phyloP scores from a whole-genome alignment of 2,329 filamentous ascomycete species.

The Acrodontium crateriforme region DNA sequence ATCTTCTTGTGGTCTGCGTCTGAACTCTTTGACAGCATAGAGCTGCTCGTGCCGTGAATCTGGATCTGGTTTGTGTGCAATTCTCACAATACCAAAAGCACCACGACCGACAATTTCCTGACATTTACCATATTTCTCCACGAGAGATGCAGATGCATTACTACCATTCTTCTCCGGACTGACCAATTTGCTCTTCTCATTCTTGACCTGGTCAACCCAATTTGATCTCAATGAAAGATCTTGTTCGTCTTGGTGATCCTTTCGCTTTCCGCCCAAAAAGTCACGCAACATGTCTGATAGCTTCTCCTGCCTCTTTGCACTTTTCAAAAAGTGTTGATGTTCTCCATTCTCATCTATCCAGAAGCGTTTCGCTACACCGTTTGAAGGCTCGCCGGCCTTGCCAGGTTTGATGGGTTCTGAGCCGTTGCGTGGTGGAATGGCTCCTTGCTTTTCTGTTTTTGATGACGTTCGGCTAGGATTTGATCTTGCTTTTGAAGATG shows the following conservation, averaged over 20 bases:
- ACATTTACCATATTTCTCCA: conserved; percentile 97
- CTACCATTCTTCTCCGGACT: conserved; percentile 64
- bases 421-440: conserved; percentile 11
- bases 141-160: conserved; percentile 62
- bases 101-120: conserved; percentile 93
- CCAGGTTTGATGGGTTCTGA: conserved; percentile 21
- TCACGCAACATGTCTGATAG: conserved; percentile 81
- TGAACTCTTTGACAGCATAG: conserved; percentile 97
- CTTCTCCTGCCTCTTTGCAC: conserved; percentile 85
- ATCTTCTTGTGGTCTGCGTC: conserved; percentile 82
- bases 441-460: conserved; percentile 13
- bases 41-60: conserved; percentile 69
- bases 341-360: conserved; percentile 49
- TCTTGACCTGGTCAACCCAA: conserved; percentile 89
- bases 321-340: conserved; percentile 81
- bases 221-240: conserved; percentile 83
- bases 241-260: conserved; percentile 51
- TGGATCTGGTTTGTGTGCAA: conserved; percentile 88
- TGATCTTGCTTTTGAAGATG: conserved; percentile 10
- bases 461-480: conserved; percentile 19
- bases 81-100: conserved; percentile 92
- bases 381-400: conserved; percentile 14
- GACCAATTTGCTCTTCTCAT: conserved; percentile 64
- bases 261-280: conserved; percentile 64
- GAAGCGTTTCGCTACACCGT: conserved; percentile 32